A percentile compares a stretch with the other conserved stretches of the same genome.
These are phyloP conservation scores for Podila clonocystis DNA, from an alignment of 192 early-diverging fungal species.

Conservation along the genomic window DNA sequence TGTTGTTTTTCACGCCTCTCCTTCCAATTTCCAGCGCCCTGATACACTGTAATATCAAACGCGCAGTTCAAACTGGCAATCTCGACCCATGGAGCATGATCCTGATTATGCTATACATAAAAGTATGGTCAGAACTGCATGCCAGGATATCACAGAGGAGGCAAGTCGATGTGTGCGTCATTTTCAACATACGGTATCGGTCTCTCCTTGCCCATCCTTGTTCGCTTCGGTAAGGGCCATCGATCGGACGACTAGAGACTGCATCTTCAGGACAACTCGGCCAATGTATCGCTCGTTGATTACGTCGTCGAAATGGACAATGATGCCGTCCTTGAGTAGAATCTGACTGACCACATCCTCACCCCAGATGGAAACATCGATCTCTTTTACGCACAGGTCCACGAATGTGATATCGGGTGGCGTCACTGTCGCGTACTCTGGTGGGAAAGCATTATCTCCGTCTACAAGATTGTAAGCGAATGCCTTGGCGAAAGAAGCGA, in stretches of 20 bases:
- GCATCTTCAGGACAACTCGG: slow-evolving; percentile 66
- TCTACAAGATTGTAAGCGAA: slow-evolving; percentile 75
- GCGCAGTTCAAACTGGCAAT: slow-evolving; percentile 68
- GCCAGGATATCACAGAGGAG: background rate
- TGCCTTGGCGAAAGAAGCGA: slow-evolving; percentile 59
- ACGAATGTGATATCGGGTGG: slow-evolving; percentile 72
- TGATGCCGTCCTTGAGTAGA: slow-evolving; percentile 66
- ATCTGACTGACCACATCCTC: slow-evolving; percentile 55
- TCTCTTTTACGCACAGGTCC: slow-evolving; percentile 60
- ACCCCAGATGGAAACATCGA: slow-evolving; percentile 73
- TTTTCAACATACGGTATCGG: slow-evolving; percentile 30
- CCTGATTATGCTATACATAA: slow-evolving; percentile 9
- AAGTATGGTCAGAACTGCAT: background rate
- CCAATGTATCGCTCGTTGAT: slow-evolving; percentile 65
- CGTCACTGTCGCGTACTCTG: slow-evolving; percentile 47
- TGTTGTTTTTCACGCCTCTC: slow-evolving; percentile 62
- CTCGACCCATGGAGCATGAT: slow-evolving; percentile 68
- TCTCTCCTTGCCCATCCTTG: slow-evolving; percentile 3
- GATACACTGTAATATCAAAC: slow-evolving; percentile 66
- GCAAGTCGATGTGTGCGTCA: background rate
- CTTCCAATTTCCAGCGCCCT: slow-evolving; percentile 62
- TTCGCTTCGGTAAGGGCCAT: slow-evolving; percentile 56
- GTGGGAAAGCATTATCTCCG: slow-evolving; percentile 71
- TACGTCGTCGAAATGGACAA: slow-evolving; percentile 71
- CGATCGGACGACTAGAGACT: slow-evolving; percentile 59